Base-by-base conservation (phyloP, 306 rosid species). In the Citrullus mucosospermus region DNA sequence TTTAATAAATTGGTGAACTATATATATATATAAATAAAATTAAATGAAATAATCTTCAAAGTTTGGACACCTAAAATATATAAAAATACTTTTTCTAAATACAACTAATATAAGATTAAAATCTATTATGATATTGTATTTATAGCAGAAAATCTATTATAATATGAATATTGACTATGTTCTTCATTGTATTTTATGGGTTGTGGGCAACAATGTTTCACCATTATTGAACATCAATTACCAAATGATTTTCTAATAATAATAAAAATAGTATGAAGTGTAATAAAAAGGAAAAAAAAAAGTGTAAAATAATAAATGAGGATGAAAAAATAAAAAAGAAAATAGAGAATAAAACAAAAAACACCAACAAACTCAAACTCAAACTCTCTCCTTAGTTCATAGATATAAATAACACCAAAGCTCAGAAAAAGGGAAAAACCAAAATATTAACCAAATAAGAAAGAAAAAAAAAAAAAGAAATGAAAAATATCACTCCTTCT, bases 401-500 rank as follows among this genome's bases (percentile, higher is more conserved):
- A 6, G 0, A 22, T 72, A 50, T 34, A 76, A 57, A 57, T 57
- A 76, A 38, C 39, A 14, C 1, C 36, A 57, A 36, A 36, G 59
- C 22, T 17, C 8, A 76, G 69, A 13, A 32, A 15, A 59, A 11
- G 3, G 0, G 15, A 51, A 72, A 28, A 50, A 6, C 32, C 8
- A 44, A 78, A 68, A n/a, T 16, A 62, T 62, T 62, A 6, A 34
- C 11, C 5, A 32, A 32, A 32, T 32, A 10, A 48, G 8, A 10
- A 48, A 22, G n/a, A 51, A 5, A 65, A 18, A 66, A 25, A 25
- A 67, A 50, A 18, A 66, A 25, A 25, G 41, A 63, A 25, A 66
- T 77, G 77, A 51, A 68, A 57, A 73, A 41, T 61, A 84, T 82
- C 85, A 83, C 86, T 81, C 84, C 84, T 57, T 80, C 82, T 9